A percentile compares a stretch with the other conserved stretches of the same genome.
These are phyloP conservation scores for Torrubiella hemipterigena DNA, from an alignment of 2,329 filamentous ascomycete genomes.

Conservation along the genomic window DNA sequence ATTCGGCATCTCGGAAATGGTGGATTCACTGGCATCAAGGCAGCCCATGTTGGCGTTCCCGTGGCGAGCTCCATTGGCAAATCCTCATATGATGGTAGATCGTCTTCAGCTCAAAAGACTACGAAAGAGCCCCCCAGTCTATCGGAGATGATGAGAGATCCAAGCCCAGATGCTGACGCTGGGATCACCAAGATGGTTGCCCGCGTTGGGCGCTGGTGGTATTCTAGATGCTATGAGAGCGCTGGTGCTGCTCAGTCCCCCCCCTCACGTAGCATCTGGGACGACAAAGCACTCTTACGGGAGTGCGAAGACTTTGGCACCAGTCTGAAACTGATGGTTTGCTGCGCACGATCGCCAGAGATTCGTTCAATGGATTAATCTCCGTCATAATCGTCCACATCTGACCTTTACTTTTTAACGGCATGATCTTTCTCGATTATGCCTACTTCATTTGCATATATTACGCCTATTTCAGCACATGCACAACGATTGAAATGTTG, in stretches of 20 bases:
- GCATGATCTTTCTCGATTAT: background rate
- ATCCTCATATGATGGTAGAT: constrained; percentile 9
- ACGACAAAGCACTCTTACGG: constrained; percentile 57
- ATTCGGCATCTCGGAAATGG: constrained; percentile 54
- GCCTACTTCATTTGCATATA: no score
- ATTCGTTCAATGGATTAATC: constrained; percentile 34
- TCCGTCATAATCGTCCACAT: background rate
- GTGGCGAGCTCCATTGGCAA: constrained; percentile 42
- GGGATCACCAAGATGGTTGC: constrained; percentile 88
- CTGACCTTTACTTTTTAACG: constrained; percentile 1
- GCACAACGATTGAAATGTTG: no score
- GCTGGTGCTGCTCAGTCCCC: constrained; percentile 39
- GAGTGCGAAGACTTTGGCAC: constrained; percentile 84
- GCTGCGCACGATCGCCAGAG: constrained; percentile 74
- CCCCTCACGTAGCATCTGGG: constrained; percentile 85
- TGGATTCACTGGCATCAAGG: constrained; percentile 62
- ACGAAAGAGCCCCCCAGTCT: constrained; percentile 41
- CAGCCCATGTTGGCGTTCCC: constrained; percentile 67
- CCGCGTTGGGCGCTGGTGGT: constrained; percentile 93
- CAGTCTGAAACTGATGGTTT: constrained; percentile 82
- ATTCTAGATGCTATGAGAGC: constrained; percentile 80
- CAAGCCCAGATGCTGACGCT: constrained; percentile 61
- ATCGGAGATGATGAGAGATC: constrained; percentile 62
- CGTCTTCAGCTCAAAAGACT: constrained; percentile 8
- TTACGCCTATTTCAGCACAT: no score